These are phyloP conservation scores for Isatis lusitanica DNA, from an alignment of 441 rosid genomes.

Conservation along the genomic window DNA sequence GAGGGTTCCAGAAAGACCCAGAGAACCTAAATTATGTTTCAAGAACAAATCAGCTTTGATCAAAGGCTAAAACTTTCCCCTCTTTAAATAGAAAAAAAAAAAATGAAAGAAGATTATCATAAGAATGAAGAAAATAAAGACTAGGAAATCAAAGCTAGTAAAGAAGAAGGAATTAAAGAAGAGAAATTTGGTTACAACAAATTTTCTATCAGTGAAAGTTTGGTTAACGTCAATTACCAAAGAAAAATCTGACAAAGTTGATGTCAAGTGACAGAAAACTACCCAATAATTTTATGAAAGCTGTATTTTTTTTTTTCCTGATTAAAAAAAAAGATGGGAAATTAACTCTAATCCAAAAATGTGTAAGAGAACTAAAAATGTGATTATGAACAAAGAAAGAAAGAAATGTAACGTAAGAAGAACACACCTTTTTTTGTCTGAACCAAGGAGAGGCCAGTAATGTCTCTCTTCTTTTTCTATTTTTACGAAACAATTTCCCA, in stretches of 20 bases:
- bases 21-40: neutral
- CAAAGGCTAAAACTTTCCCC: neutral
- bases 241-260: neutral
- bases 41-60: neutral
- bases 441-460: constrained; percentile 26
- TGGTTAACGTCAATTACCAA: constrained; percentile 24
- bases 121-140: neutral
- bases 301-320: neutral
- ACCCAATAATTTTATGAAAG: constrained; percentile 4
- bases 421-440: constrained; percentile 21
- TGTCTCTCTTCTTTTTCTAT: constrained; percentile 3
- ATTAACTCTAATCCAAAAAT: constrained; percentile 6
- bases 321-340: neutral
- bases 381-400: constrained; percentile 4
- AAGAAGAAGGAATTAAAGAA: neutral
- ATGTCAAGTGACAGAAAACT: constrained; percentile 18
- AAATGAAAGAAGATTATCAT: neutral
- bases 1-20: constrained; percentile 20
- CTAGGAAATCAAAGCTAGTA: neutral
- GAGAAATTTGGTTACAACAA: constrained; percentile 15
- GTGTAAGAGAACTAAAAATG: constrained; percentile 10
- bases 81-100: neutral
- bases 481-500: constrained; percentile 27
- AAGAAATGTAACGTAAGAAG: constrained; percentile 24
- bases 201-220: constrained; percentile 19